Percentiles rank a stretch among this genome's conserved stretches.
These are phyloP conservation scores for Cyclotella baltica DNA, from an alignment of 108 stramenopile species.

Conservation along the genomic window DNA sequence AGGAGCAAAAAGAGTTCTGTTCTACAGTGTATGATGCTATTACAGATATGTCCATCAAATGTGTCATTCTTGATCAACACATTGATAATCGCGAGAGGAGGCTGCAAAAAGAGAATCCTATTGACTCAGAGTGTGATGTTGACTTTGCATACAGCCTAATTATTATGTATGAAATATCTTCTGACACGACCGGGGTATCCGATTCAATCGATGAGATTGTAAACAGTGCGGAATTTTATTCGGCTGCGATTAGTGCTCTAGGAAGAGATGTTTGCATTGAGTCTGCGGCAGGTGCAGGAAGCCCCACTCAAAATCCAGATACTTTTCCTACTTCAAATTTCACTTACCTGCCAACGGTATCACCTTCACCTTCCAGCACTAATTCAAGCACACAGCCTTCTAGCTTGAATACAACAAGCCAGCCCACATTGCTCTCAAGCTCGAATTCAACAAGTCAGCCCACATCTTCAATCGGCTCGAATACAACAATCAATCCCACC, in stretches of 20 bases:
- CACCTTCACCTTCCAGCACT: no score
- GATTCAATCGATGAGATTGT: not conserved
- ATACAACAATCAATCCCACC: no score
- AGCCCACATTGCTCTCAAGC: no score
- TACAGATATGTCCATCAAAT: constrained; percentile 3
- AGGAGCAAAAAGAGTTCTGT: constrained; percentile 31
- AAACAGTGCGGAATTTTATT: constrained; percentile 3
- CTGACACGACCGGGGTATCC: not conserved
- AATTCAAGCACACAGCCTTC: no score
- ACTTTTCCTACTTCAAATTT: not conserved
- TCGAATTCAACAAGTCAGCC: no score
- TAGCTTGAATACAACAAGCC: no score
- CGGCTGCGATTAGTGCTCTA: not conserved
- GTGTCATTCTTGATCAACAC: constrained; percentile 20
- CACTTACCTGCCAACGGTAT: no score
- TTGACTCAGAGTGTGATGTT: not conserved
- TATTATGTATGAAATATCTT: constrained; percentile 12
- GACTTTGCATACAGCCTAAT: not conserved
- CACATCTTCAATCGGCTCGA: no score
- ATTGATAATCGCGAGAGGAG: not conserved
- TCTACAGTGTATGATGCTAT: not conserved
- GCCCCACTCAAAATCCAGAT: not conserved
- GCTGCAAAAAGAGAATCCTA: not conserved
- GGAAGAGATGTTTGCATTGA: constrained; percentile 5
- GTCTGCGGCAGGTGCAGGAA: not conserved